A percentile compares a stretch with the other conserved stretches of the same genome.
phyloP scores from a whole-genome alignment of 2,329 filamentous ascomycete genomes.

The Ceratocystis variospora region DNA sequence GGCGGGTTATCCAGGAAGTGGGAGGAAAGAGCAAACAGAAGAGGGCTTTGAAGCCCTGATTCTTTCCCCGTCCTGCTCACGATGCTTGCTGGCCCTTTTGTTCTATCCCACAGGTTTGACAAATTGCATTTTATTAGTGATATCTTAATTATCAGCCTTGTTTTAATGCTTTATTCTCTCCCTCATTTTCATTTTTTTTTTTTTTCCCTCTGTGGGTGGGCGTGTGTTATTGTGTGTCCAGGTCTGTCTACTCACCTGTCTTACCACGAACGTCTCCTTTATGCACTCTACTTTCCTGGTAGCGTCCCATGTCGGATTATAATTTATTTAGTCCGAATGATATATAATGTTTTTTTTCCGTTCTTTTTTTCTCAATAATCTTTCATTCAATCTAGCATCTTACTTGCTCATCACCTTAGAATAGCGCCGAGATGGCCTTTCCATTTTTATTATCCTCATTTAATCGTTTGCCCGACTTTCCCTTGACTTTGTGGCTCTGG shows the following conservation, averaged over 20 bases:
- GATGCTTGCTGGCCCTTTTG: constrained; percentile 5
- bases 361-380: background rate
- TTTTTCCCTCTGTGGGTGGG: background rate
- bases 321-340: background rate
- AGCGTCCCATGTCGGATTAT: background rate
- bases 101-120: background rate
- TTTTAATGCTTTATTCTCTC: background rate
- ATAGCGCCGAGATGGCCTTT: background rate
- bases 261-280: background rate
- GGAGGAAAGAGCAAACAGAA: background rate
- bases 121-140: background rate
- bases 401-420: background rate
- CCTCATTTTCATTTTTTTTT: background rate
- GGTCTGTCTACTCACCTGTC: background rate
- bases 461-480: background rate
- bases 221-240: background rate
- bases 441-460: background rate
- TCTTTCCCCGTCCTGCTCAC: background rate
- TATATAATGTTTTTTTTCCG: constrained; percentile 13
- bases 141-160: background rate
- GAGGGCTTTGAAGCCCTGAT: background rate
- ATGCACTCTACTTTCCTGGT: background rate
- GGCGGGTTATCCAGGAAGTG: background rate
- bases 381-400: background rate
- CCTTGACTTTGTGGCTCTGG: background rate